Base-by-base conservation (phyloP, 306 rosid species). In the Ormosia semicastrata region DNA sequence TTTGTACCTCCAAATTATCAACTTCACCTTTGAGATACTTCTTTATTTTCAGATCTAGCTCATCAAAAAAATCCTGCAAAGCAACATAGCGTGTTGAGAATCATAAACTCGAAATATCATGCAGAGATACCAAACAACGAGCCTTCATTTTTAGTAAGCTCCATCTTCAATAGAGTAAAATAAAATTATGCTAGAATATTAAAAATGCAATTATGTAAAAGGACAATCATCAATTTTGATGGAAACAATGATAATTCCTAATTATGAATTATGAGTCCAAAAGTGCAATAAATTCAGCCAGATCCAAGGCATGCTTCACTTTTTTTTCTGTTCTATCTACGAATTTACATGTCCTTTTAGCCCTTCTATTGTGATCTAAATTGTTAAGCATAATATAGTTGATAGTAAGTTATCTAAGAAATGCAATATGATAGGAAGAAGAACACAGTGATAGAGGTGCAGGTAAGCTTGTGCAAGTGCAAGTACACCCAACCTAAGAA, bases 1-100 rank as follows among this genome's bases (percentile, higher is more conserved):
- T 7, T 47, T 13, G 29, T 91, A 91, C 98, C 95, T 88, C 91
- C 76, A 95, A 82, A 85, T 90, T 81, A 15, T 88, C 84, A 73
- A 82, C 89, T 69, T 82, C 90, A 37, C 99, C 99, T 84, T 98
- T 91, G 13, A 87, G 90, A 86, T 88, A 95, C 91, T 95, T 95
- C 81, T 91, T 84, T 13, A 81, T 71, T 71, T 57, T 93, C 74
- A 39, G 40, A 40, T 91, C 94, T 57, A 89, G 59, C 77, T 93
- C 99, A 76, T 89, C 84, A 44, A 81, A 11, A 8, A 86, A 65
- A 56, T 90, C 91, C 93, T 90, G 93, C 83, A 70, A 79, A 78
- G 13, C 40, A 74, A 70, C 5, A 30, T 30, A 46, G 4, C 4
- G 8, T 33, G 36, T 52, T 33, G 30, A 12, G 32, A 47, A 74